phyloP scores from a whole-genome alignment of 2,329 filamentous ascomycete genomes.

The Fonsecaea pugnacius region DNA sequence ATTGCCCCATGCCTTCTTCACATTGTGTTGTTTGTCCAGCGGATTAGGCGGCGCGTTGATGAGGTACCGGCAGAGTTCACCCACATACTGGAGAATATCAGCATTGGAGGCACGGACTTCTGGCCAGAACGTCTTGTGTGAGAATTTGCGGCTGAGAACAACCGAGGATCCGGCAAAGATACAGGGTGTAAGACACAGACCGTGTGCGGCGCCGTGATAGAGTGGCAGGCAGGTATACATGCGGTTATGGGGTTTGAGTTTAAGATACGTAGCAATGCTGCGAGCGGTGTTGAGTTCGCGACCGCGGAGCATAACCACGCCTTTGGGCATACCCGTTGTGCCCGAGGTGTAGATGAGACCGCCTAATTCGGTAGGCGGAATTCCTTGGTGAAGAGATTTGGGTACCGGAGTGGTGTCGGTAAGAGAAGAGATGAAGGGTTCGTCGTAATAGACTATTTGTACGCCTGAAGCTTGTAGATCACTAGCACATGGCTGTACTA shows the following conservation, averaged over 20 bases:
- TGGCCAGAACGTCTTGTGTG: constrained; percentile 38
- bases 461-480: constrained; percentile 61
- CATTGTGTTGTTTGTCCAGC: constrained; percentile 51
- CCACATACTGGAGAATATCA: constrained; percentile 63
- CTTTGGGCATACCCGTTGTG: constrained; percentile 77
- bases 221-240: constrained; percentile 79
- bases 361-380: constrained; percentile 60
- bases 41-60: constrained; percentile 50
- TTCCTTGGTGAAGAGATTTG: constrained; percentile 58
- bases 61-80: constrained; percentile 57
- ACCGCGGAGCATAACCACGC: constrained; percentile 48
- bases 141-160: constrained; percentile 46
- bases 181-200: constrained; percentile 49
- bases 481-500: constrained; percentile 50
- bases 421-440: constrained; percentile 52
- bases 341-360: constrained; percentile 77
- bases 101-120: constrained; percentile 45
- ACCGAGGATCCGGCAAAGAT: constrained; percentile 59
- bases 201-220: constrained; percentile 73
- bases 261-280: constrained; percentile 42
- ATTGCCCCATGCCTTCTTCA: constrained; percentile 53
- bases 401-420: constrained; percentile 58
- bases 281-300: constrained; percentile 35
- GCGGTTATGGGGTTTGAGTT: constrained; percentile 53
- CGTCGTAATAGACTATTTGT: constrained; percentile 58